These are phyloP conservation scores for Cystofilobasidium macerans DNA, from an alignment of 768 basidiomycete genomes.

Conservation along the genomic window DNA sequence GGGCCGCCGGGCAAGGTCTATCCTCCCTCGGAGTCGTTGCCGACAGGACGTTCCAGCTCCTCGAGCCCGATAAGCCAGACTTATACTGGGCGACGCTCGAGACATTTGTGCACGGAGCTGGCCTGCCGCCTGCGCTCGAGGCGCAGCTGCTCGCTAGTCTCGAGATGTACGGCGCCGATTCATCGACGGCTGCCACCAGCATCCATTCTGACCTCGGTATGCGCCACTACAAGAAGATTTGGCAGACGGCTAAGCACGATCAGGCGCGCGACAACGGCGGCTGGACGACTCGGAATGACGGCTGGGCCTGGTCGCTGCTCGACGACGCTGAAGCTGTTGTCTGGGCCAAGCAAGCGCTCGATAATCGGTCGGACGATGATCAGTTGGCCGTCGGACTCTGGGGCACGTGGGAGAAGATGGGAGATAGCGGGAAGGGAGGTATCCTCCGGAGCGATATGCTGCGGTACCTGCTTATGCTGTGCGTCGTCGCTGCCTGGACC, in stretches of 20 bases:
- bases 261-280: not conserved
- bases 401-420: not conserved
- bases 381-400: not conserved
- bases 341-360: not conserved
- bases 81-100: constrained; percentile 5
- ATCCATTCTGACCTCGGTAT: not conserved
- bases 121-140: not conserved
- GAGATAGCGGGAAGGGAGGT: not conserved
- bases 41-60: constrained; percentile 11
- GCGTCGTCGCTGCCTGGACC: not conserved
- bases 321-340: constrained; percentile 12
- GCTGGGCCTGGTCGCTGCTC: constrained; percentile 20
- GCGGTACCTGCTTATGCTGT: constrained; percentile 19
- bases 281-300: not conserved
- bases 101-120: not conserved
- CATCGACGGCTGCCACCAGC: not conserved
- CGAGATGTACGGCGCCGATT: not conserved
- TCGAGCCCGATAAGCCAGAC: not conserved
- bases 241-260: constrained; percentile 22
- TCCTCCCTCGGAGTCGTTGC: not conserved
- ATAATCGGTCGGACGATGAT: not conserved
- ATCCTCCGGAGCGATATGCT: constrained; percentile 15
- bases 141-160: not conserved
- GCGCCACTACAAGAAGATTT: constrained; percentile 5
- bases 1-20: not conserved